Evolutionary conservation across 2,329 filamentous ascomycete genomes (phyloP), one percentile per base, ranked within the genome.

Genomic region (Apiospora koreana): DNA sequence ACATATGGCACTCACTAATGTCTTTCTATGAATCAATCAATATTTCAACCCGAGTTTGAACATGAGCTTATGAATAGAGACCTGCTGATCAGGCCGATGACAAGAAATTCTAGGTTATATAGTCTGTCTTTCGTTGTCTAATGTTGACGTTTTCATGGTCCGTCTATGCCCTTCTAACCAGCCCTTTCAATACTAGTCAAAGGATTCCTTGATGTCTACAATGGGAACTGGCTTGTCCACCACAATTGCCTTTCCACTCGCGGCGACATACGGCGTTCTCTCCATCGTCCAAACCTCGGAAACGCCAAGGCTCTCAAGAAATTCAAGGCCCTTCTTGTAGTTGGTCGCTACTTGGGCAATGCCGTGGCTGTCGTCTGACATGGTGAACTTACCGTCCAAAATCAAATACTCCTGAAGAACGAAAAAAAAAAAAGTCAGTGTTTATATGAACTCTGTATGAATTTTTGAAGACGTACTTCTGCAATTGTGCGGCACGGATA

Each of bases 311-410:
- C 83, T 86, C 73, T 89, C 86, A 69, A 97, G 83, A 79, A 93
- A 97, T 0, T 88, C 85, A 70, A 97, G 81, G 6, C 93, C 89
- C 50, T 88, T 88, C 64, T 80, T 78, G 82, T 96, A 98, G 79
- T 97, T 95, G 67, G 94, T 91, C n/a, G 91, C 94, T 6, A 99
- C 87, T 79, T 99, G 95, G 2, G 88, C 92, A 71, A 94, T 88
- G 48, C 93, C 93, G 83, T 99, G 96, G 80, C 94, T 97, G 81
- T 99, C 96, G 80, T 99, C 96, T 8, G 94, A 97, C 75, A 99
- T 87, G 68, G 94, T 97, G 81, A 98, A 97, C 71, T 88, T 89
- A 31, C 96, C 95, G 31, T 91, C 91, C 76, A 93, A 86, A 9
- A 81, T 82, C 69, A 94, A 78, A 84, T 94, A 97, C 79, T 89